Evolutionary conservation across 2,329 filamentous ascomycete genomes (phyloP).

Genomic region (Fusarium gaditjirri): DNA sequence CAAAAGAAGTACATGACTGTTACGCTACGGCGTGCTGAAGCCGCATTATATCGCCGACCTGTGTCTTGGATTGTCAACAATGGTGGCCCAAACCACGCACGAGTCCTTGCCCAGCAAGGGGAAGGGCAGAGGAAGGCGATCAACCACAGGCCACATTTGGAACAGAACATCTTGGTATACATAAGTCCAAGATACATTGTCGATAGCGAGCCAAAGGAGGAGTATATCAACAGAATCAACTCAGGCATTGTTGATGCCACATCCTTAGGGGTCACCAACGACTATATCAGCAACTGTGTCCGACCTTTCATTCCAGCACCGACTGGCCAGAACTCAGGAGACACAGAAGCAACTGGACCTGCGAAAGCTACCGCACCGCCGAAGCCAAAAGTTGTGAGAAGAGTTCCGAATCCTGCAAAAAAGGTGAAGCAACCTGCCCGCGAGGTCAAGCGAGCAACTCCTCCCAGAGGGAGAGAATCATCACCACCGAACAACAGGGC

Average conservation of each 20-base stretch:
- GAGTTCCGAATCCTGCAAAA: conserved; percentile 15
- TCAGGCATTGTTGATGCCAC: conserved; percentile 51
- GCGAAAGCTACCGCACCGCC: background rate
- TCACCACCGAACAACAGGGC: conserved; percentile 39
- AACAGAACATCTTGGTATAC: conserved; percentile 53
- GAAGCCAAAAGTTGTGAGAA: conserved; percentile 34
- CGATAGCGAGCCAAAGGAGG: conserved; percentile 51
- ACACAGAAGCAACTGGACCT: conserved; percentile 5
- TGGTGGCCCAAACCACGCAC: conserved; percentile 48
- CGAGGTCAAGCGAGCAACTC: conserved; percentile 24
- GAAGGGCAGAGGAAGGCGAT: conserved; percentile 25
- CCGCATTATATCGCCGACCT: conserved; percentile 50
- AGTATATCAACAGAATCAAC: conserved; percentile 56
- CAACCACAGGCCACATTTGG: conserved; percentile 40
- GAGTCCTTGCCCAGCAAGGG: conserved; percentile 34
- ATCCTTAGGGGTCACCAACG: conserved; percentile 48
- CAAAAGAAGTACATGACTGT: conserved; percentile 50
- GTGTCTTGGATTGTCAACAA: conserved; percentile 53
- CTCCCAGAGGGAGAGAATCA: conserved; percentile 36
- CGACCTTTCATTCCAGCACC: conserved; percentile 50
- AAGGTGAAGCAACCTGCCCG: conserved; percentile 28
- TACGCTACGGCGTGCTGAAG: conserved; percentile 47
- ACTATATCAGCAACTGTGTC: conserved; percentile 52
- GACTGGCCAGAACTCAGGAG: conserved; percentile 16
- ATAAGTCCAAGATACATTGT: conserved; percentile 48